Evolutionary conservation across 306 rosid species (phyloP).

Genomic region (Cicer bijugum): DNA sequence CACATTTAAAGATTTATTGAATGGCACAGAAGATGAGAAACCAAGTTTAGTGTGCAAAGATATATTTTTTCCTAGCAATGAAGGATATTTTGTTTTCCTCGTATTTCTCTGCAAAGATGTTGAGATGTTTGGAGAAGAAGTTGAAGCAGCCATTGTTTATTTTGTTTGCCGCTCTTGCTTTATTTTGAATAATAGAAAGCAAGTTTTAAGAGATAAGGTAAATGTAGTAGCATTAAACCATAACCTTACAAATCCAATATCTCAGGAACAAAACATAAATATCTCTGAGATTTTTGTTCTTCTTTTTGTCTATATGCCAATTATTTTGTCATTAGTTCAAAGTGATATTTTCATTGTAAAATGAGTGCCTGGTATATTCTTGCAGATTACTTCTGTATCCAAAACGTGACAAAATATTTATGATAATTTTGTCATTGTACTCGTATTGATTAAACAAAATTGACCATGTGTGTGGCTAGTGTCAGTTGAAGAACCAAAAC

Average conservation of each 20-base stretch:
- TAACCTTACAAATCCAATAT: conserved; percentile 59
- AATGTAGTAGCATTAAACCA: conserved; percentile 43
- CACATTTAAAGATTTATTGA: conserved; percentile 31
- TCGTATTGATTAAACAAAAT: conserved; percentile 26
- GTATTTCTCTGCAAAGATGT: conserved; percentile 43
- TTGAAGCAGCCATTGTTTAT: conserved; percentile 57
- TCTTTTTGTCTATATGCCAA: conserved; percentile 46
- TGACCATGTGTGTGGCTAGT: conserved; percentile 46
- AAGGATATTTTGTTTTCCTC: conserved; percentile 42
- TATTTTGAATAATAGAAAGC: conserved; percentile 44
- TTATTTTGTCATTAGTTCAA: conserved; percentile 32
- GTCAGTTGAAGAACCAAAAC: conserved; percentile 37
- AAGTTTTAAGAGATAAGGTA: conserved; percentile 50
- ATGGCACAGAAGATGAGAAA: conserved; percentile 47
- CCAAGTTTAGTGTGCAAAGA: conserved; percentile 39
- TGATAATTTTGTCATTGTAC: conserved; percentile 41
- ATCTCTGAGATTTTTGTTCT: conserved; percentile 53
- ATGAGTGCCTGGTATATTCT: conserved; percentile 49
- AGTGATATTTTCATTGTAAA: conserved; percentile 45
- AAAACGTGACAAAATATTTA: conserved; percentile 41
- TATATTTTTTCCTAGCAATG: conserved; percentile 33
- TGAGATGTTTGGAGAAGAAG: conserved; percentile 54
- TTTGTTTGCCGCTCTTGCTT: conserved; percentile 54
- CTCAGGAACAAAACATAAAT: conserved; percentile 41
- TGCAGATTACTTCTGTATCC: conserved; percentile 36